These are phyloP conservation scores for Plantago elongata DNA, from an alignment of 257 asterid genomes.

Conservation along the genomic window DNA sequence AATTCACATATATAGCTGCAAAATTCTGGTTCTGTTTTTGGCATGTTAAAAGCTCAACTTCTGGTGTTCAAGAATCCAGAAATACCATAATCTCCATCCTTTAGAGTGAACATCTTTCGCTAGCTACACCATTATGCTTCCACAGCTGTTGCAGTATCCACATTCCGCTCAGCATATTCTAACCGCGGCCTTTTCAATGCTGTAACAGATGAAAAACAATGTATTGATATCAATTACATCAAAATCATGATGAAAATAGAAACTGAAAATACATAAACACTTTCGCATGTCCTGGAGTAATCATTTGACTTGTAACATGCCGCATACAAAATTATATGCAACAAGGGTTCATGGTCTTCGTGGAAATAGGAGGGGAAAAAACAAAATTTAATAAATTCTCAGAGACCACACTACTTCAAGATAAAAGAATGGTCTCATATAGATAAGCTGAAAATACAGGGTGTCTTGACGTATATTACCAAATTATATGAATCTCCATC, in stretches of 20 bases:
- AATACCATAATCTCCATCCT: no score
- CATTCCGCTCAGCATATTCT: conserved; percentile 23
- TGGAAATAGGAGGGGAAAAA: neutral
- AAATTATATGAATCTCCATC: no score
- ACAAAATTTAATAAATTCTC: neutral
- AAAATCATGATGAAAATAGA: neutral
- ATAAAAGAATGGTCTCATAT: neutral
- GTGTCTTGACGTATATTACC: no score
- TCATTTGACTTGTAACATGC: no score
- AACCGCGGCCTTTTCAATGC: conserved; percentile 33
- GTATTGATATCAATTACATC: no score
- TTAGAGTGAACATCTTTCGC: conserved; percentile 13
- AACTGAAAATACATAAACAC: neutral
- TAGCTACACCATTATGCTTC: conserved; percentile 21
- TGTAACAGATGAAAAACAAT: conserved; percentile 23
- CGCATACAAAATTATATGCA: no score
- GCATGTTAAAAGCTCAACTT: no score
- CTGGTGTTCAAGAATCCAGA: no score
- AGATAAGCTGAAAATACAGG: no score
- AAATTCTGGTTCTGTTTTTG: no score
- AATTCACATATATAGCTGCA: no score
- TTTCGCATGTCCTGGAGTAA: no score
- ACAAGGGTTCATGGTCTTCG: neutral
- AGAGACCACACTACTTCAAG: neutral
- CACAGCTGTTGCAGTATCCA: conserved; percentile 18